These are phyloP conservation scores for Cercospora canescens DNA, from an alignment of 2,329 filamentous ascomycete species.

Conservation along the genomic window DNA sequence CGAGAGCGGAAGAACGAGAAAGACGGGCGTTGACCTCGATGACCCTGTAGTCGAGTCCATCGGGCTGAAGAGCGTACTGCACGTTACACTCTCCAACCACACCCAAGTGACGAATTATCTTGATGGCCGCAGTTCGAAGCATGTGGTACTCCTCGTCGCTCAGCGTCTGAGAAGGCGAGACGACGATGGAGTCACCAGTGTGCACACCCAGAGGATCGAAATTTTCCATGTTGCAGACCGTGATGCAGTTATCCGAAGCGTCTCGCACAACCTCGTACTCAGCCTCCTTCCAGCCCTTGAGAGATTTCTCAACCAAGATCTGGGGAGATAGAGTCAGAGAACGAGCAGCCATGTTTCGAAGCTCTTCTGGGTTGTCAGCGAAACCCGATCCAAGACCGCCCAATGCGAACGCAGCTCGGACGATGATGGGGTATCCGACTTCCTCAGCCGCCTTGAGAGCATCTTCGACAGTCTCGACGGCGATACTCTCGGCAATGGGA, in stretches of 20 bases:
- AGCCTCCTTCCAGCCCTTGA: slow-evolving; percentile 99
- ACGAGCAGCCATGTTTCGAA: slow-evolving; percentile 87
- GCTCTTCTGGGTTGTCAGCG: slow-evolving; percentile 88
- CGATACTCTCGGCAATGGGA: slow-evolving; percentile 93
- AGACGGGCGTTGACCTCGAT: slow-evolving; percentile 99
- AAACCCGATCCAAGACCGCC: slow-evolving; percentile 96
- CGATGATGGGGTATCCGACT: slow-evolving; percentile 96
- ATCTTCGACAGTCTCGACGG: slow-evolving; percentile 87
- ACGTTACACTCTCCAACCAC: slow-evolving; percentile 99
- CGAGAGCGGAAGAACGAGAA: slow-evolving; percentile 92
- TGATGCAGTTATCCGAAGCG: slow-evolving; percentile 97
- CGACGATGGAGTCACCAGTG: slow-evolving; percentile 97
- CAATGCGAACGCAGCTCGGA: slow-evolving; percentile 93
- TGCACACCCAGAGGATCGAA: slow-evolving; percentile 97
- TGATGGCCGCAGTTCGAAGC: slow-evolving; percentile 95
- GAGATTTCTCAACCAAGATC: slow-evolving; percentile 95
- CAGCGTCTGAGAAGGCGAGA: slow-evolving; percentile 93
- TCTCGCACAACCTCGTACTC: slow-evolving; percentile 98
- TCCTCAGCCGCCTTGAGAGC: slow-evolving; percentile 82
- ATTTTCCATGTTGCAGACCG: slow-evolving; percentile 98
- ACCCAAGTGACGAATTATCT: slow-evolving; percentile 94
- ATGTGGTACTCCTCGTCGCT: slow-evolving; percentile 99
- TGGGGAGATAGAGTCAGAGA: slow-evolving; percentile 93
- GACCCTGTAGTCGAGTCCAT: slow-evolving; percentile 95
- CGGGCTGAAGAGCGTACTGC: slow-evolving; percentile 94